Evolutionary conservation across 805 yeast species (phyloP).

Genomic region (Candida ficus): DNA sequence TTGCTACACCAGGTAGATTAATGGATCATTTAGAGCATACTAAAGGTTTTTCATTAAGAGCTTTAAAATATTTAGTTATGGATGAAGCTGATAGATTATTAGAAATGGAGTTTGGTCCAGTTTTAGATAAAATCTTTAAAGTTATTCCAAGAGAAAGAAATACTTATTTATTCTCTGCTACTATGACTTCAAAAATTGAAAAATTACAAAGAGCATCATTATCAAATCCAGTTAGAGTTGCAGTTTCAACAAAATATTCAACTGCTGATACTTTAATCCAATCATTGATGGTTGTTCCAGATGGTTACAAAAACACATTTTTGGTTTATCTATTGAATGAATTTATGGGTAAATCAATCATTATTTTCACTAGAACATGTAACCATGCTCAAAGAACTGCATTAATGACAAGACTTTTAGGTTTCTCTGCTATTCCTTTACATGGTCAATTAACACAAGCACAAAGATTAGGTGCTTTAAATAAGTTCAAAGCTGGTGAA

Average conservation of each 20-base stretch:
- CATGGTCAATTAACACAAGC: constrained; percentile 90
- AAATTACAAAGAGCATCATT: constrained; percentile 92
- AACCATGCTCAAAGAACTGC: constrained; percentile 94
- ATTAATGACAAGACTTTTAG: constrained; percentile 69
- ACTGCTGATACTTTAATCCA: constrained; percentile 94
- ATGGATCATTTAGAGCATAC: constrained; percentile 93
- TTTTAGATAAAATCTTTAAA: constrained; percentile 76
- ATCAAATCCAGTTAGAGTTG: constrained; percentile 81
- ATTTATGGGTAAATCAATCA: constrained; percentile 75
- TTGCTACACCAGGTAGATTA: constrained; percentile 93
- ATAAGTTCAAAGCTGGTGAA: constrained; percentile 70
- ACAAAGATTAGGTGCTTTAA: constrained; percentile 77
- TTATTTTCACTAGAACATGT: constrained; percentile 89
- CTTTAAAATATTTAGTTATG: constrained; percentile 79
- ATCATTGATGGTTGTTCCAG: constrained; percentile 84
- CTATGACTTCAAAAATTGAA: constrained; percentile 93
- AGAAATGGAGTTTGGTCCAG: constrained; percentile 97
- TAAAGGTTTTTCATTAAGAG: constrained; percentile 78
- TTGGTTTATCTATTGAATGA: constrained; percentile 81
- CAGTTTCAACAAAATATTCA: constrained; percentile 82
- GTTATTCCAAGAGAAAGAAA: constrained; percentile 82
- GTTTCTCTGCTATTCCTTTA: constrained; percentile 85
- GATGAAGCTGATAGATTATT: constrained; percentile 96
- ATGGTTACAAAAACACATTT: constrained; percentile 86
- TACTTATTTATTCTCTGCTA: constrained; percentile 89